Evolutionary conservation across 2,329 filamentous ascomycete genomes (phyloP).

Genomic region (Cladosporium sp.): DNA sequence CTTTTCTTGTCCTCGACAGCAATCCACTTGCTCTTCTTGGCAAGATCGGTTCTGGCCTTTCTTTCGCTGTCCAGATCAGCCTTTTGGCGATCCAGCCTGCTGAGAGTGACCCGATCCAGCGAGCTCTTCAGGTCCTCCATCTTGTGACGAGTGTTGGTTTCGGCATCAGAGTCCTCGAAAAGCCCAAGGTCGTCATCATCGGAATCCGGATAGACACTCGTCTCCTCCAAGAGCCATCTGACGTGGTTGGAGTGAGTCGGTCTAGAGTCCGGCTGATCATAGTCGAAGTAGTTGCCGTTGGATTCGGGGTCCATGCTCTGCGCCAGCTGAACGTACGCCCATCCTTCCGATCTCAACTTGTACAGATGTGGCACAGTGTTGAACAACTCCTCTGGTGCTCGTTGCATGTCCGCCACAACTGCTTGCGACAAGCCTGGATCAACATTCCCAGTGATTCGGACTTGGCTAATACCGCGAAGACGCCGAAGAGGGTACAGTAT

Average conservation of each 20-base stretch:
- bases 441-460: constrained; percentile 15
- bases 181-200: neutral
- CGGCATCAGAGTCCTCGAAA: neutral
- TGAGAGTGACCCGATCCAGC: neutral
- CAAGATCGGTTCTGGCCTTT: neutral
- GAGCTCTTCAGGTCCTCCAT: neutral
- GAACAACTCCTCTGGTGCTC: neutral
- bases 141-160: neutral
- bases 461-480: constrained; percentile 10
- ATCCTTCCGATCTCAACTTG: neutral
- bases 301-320: too few relatives aligned
- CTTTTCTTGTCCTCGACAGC: neutral
- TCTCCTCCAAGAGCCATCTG: neutral
- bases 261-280: neutral
- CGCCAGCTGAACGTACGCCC: neutral
- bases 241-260: neutral
- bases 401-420: constrained; percentile 15
- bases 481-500: constrained; percentile 22
- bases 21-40: too few relatives aligned
- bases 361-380: constrained; percentile 17
- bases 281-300: neutral
- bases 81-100: neutral
- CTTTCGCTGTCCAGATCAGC: accelerated
- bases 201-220: neutral
- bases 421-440: neutral